Percentiles rank a stretch among this genome's conserved stretches.
Evolutionary conservation across 2,329 filamentous ascomycete genomes (phyloP).

Genomic region (Pseudocercospora musae): DNA sequence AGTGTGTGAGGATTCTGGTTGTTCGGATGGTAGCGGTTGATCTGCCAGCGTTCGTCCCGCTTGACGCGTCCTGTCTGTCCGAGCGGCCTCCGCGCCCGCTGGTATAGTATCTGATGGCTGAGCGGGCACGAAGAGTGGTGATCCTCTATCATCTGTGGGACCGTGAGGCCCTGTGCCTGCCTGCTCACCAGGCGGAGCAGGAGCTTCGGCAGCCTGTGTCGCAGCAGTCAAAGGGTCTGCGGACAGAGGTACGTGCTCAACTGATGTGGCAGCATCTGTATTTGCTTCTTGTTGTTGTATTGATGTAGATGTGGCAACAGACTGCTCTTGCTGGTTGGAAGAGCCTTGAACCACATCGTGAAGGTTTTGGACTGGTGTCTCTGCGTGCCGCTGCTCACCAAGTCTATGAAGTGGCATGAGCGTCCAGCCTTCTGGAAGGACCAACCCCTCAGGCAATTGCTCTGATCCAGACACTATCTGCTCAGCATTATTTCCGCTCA

Average conservation of each 20-base stretch:
- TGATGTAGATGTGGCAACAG: background rate
- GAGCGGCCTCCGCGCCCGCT: background rate
- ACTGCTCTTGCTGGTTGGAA: background rate
- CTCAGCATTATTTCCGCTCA: constrained; percentile 27
- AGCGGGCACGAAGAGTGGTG: constrained; percentile 30
- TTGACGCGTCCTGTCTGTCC: background rate
- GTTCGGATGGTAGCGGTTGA: background rate
- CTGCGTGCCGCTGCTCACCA: constrained; percentile 10
- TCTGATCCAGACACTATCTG: constrained; percentile 43
- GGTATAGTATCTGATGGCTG: background rate
- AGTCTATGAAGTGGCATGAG: constrained; percentile 45
- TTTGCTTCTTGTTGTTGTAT: background rate
- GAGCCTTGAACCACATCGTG: too few relatives aligned
- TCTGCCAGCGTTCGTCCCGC: background rate
- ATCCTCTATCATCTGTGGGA: constrained; percentile 30
- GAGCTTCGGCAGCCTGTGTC: background rate
- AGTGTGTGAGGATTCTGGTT: background rate
- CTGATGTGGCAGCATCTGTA: background rate
- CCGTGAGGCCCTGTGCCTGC: constrained; percentile 12
- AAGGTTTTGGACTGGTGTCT: too few relatives aligned
- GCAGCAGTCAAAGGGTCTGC: background rate
- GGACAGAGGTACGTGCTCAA: background rate
- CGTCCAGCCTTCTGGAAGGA: constrained; percentile 53
- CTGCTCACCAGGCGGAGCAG: background rate
- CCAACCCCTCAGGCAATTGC: constrained; percentile 50